Base-by-base conservation (phyloP, 306 rosid genomes). In the Alnus rubra region DNA sequence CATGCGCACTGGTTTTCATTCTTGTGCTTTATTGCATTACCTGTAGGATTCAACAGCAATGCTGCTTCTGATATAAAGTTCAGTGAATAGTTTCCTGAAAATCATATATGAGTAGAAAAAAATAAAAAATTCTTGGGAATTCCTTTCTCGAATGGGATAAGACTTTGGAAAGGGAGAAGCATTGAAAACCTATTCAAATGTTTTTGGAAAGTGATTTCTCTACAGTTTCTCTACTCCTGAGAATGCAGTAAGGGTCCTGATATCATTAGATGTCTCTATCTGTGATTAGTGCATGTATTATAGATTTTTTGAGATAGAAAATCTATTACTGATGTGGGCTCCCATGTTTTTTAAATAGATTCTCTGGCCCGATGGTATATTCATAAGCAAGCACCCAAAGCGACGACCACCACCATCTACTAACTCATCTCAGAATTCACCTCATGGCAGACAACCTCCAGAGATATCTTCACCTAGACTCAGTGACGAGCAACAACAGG, bases 361-460 rank as follows among this genome's bases (percentile, higher is more conserved):
- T 75, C 90, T 96, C 50, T 93, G 99, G 99, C 98, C 98, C 76
- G 99, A 90, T 87, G 99, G 99, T 79, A 87, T 96, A 82, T 96
- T 96, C 85, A 71, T 96, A 82, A 91, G 87, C 80, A 96, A 96
- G 85, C 99, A 90, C 87, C 99, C 97, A 74, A 93, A 90, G 78
- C 89, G 95, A 65, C 82, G 87, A 73, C 88, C 83, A 11, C 91
- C 82, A 33, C 74, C 87, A 50, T 51, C 92, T 10, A 35, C 82
- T 7, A 88, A 82, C 73, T 49, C 86, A 81, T 56, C 92, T 9
- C 92, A 82, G 73, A 84, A 64, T 60, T 91, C 89, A 60, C 84
- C 88, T 73, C 79, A 55, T 10, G 82, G 87, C 58, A 83, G 83
- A 58, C 84, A 73, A 60, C 64, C 84, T 74, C 60, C 85, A 31